Conservation (phyloP, 768 basidiomycete species). For the Suillus subluteus region DNA sequence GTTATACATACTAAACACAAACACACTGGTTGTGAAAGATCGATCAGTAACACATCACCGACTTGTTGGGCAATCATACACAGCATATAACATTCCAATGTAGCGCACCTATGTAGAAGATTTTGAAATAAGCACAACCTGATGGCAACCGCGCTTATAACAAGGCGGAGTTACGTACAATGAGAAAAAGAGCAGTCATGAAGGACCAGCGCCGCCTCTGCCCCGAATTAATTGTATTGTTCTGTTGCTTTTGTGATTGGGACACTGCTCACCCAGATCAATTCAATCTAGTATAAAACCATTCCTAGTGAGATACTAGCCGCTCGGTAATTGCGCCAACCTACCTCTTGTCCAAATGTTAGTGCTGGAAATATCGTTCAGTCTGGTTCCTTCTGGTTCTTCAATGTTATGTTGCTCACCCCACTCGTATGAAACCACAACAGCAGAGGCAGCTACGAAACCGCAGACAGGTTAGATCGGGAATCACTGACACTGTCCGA, state of each 20-base stretch:
- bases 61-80: background rate
- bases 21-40: background rate
- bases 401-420: background rate
- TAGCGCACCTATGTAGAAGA: constrained; percentile 3
- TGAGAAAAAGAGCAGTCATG: background rate
- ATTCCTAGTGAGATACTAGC: background rate
- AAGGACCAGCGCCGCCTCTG: background rate
- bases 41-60: background rate
- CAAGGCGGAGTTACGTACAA: background rate
- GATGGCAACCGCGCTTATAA: background rate
- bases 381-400: background rate
- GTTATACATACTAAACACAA: background rate
- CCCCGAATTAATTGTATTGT: background rate
- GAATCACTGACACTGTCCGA: background rate
- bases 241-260: background rate
- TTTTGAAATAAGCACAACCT: background rate
- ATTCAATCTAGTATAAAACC: background rate
- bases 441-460: background rate
- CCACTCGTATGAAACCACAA: background rate
- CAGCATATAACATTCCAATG: background rate
- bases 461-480: background rate
- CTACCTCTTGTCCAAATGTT: background rate
- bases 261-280: constrained; percentile 1
- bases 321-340: background rate
- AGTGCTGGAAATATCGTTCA: background rate